These are phyloP conservation scores for Tetrapisispora fleetii DNA, from an alignment of 805 yeast species.

Conservation along the genomic window DNA sequence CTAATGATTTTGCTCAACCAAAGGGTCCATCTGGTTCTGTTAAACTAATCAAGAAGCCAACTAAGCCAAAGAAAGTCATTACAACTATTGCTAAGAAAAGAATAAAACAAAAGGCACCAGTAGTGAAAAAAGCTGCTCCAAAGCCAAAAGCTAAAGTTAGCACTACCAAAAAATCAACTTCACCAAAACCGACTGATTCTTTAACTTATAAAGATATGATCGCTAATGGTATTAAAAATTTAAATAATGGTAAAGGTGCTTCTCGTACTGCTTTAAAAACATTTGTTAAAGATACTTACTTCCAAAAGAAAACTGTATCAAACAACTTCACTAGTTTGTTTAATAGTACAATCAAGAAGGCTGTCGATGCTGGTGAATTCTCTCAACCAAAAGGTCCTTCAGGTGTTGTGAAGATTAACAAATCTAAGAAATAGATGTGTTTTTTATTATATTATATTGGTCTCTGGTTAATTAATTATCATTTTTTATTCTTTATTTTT, in stretches of 20 bases:
- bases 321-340: slow-evolving; percentile 64
- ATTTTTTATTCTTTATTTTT: neutral
- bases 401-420: slow-evolving; percentile 19
- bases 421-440: neutral
- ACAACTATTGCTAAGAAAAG: slow-evolving; percentile 18
- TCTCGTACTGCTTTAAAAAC: slow-evolving; percentile 82
- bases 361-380: slow-evolving; percentile 68
- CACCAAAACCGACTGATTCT: slow-evolving; percentile 4
- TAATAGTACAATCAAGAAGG: slow-evolving; percentile 61
- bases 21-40: slow-evolving; percentile 87
- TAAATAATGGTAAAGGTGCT: slow-evolving; percentile 77
- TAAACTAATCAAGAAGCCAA: slow-evolving; percentile 36
- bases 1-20: slow-evolving; percentile 72
- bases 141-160: neutral
- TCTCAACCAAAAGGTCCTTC: slow-evolving; percentile 78
- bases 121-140: slow-evolving; percentile 3
- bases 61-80: slow-evolving; percentile 10
- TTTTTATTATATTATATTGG: neutral
- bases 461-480: slow-evolving; percentile 1
- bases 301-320: slow-evolving; percentile 42
- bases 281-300: slow-evolving; percentile 45
- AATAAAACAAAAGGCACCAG: slow-evolving; percentile 7
- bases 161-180: neutral
- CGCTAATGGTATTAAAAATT: slow-evolving; percentile 50
- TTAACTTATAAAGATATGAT: slow-evolving; percentile 27